Evolutionary conservation across 345 rosid species (phyloP).

Genomic region (thale cress (Arabidopsis thaliana)): TAIR10.1 NC_003075.7:9903001-9903500

Average conservation of each 20-base stretch:
- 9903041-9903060: conserved; percentile 39
- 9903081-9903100: conserved; percentile 27
- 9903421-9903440: neutral
- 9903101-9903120: conserved; percentile 11
- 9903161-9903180: conserved; percentile 8
- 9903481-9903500: neutral
- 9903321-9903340: conserved; percentile 20
- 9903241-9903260: conserved; percentile 21
- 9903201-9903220: neutral
- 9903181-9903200: conserved; percentile 1
- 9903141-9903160: conserved; percentile 14
- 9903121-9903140: conserved; percentile 23
- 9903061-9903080: conserved; percentile 48
- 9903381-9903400: conserved; percentile 6
- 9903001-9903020: conserved; percentile 41
- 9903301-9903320: conserved; percentile 26
- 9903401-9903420: conserved; percentile 7
- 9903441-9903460: neutral
- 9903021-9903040: conserved; percentile 30
- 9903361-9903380: conserved; percentile 20
- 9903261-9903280: conserved; percentile 10
- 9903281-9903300: conserved; percentile 34
- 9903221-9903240: neutral
- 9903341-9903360: conserved; percentile 38
- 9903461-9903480: conserved; percentile 13